Evolutionary conservation across 2,329 filamentous ascomycete species (phyloP), one percentile per base, ranked within the genome.

Genomic region (Colletotrichum trifolii): DNA sequence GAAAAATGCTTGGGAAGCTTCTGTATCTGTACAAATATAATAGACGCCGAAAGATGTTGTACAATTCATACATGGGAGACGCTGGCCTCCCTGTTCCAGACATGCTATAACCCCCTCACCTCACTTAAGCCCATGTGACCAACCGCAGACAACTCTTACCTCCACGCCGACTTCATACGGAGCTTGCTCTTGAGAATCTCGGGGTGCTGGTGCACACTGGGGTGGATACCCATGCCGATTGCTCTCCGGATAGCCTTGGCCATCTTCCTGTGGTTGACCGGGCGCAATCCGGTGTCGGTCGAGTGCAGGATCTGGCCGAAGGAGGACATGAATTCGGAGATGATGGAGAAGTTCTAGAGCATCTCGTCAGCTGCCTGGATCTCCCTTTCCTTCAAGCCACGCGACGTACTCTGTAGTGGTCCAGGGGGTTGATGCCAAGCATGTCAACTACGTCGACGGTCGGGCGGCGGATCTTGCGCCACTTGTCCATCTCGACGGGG

Each of bases 241-340:
- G 92, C 91, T 71, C 96, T 87, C 69, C 96, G 85, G 72, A 99
- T 91, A 57, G 96, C 95, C 83, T 96, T 97, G 67, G 95, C 92
- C 75, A 99, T 89, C 80, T 91, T 94, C 70, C 96, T 87, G 82
- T 99, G 96, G 82, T 98, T 98, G 69, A 92, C 91, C 3, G 92
- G 91, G 62, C 93, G 87, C 67, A 99, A 82, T 12, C 93, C 93
- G 0, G 94, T 98, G 33, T 89, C 82, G 6, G 77, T 84, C n/a
- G 87, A 84, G 75, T 91, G 89, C 79, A 88, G 91, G 76, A 99
- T 97, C 65, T 94, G 88, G 54, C 95, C 96, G 81, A 93, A 92
- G 10, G 89, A 80, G 1, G 92, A 93, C 73, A 96, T 91, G 77
- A 91, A 97, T 76, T 97, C 94, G 38, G 91, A 91, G 79, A 98